Conservation (phyloP, 768 basidiomycete species). For the Paxillus ammoniavirescens region DNA sequence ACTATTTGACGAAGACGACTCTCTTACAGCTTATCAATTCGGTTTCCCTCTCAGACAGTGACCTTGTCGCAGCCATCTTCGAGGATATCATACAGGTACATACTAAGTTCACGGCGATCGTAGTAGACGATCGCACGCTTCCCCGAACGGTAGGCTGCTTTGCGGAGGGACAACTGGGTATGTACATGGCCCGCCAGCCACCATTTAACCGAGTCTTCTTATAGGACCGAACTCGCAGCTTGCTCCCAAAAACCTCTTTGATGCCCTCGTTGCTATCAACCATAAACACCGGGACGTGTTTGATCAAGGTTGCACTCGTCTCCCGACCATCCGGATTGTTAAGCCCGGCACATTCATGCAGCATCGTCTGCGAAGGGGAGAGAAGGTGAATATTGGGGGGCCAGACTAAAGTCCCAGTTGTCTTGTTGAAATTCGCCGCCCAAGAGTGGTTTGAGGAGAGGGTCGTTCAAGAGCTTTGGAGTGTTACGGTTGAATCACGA, state of each 20-base stretch:
- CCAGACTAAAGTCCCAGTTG: constrained; percentile 16
- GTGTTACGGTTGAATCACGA: too few species aligned
- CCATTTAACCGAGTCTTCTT: background rate
- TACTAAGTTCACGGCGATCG: too few species aligned
- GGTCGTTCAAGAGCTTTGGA: constrained; percentile 10
- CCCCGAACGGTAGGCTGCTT: constrained; percentile 13
- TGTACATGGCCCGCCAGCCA: background rate
- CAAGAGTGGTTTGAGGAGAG: constrained; percentile 12
- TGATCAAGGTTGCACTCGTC: background rate
- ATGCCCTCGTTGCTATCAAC: constrained; percentile 3
- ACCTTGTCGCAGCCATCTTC: constrained; percentile 4
- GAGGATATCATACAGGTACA: constrained; percentile 2
- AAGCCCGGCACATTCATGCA: too few species aligned
- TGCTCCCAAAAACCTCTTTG: constrained; percentile 3
- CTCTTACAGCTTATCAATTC: too few species aligned
- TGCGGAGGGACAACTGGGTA: constrained; percentile 9
- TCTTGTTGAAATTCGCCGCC: constrained; percentile 3
- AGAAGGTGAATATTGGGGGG: constrained; percentile 7
- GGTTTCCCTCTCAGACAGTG: too few species aligned
- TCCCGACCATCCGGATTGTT: constrained; percentile 12
- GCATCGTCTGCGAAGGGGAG: constrained; percentile 6
- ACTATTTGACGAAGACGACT: too few species aligned
- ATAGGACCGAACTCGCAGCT: background rate
- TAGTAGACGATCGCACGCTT: constrained; percentile 11
- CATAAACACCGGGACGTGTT: background rate